Percentiles rank a stretch among this genome's conserved stretches.
phyloP scores from a whole-genome alignment of 148 eudicot genomes.

The Vaccinium darrowii region DNA sequence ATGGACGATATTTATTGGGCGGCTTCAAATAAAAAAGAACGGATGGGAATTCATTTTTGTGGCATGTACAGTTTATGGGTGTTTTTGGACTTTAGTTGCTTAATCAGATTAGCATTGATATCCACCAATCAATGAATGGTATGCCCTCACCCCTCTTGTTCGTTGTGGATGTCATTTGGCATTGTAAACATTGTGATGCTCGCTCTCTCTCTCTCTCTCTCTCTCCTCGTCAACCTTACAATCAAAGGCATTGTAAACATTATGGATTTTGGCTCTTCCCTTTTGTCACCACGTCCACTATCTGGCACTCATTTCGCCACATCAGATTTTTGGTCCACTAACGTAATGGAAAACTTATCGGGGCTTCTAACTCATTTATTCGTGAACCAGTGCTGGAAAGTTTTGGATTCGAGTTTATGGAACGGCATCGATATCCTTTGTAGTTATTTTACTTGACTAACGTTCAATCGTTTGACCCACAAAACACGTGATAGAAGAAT shows the following conservation, averaged over 20 bases:
- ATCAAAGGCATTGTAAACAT: no score
- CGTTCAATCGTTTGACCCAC: no score
- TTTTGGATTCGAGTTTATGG: no score
- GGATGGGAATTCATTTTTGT: neutral
- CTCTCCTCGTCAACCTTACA: constrained; percentile 1
- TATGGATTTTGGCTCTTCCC: neutral
- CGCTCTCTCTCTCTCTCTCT: neutral
- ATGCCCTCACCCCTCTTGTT: constrained; percentile 5
- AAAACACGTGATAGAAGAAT: no score
- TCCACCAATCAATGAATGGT: neutral
- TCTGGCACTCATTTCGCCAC: constrained; percentile 3
- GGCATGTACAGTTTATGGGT: neutral
- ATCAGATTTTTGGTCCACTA: neutral
- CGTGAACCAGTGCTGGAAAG: no score
- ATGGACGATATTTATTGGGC: neutral
- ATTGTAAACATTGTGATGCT: neutral
- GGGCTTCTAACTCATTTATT: no score
- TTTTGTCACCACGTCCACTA: neutral
- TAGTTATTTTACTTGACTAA: no score
- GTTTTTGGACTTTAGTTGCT: constrained; percentile 1
- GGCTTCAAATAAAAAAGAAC: neutral
- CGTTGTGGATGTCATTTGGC: neutral
- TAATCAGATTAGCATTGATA: neutral
- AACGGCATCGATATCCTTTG: no score
- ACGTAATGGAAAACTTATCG: neutral